These are phyloP conservation scores for Cairneyella variabilis DNA, from an alignment of 495 filamentous ascomycete genomes.

Conservation along the genomic window DNA sequence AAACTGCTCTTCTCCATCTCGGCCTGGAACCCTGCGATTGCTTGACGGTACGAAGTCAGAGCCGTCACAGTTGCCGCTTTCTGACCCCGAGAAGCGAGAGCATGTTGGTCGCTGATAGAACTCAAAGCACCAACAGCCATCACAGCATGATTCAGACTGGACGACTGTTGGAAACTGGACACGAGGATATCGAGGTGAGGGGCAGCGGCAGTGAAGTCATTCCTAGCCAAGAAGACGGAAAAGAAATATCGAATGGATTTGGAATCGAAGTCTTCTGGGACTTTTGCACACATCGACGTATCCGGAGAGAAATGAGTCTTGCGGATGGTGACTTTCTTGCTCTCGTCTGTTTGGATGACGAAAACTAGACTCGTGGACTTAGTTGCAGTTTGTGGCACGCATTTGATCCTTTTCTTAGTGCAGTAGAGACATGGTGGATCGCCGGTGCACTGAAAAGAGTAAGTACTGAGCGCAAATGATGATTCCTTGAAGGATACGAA, in stretches of 20 bases:
- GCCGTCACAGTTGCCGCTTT: neutral
- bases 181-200: neutral
- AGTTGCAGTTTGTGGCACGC: slow-evolving; percentile 1
- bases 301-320: too few species aligned
- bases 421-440: slow-evolving; percentile 16
- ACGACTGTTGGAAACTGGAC: slow-evolving; percentile 2
- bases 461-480: slow-evolving; percentile 1
- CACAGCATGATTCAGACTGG: slow-evolving; percentile 9
- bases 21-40: slow-evolving; percentile 1
- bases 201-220: slow-evolving; percentile 3
- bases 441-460: slow-evolving; percentile 15
- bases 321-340: too few species aligned
- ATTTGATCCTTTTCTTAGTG: slow-evolving; percentile 11
- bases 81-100: too few species aligned
- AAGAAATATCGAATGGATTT: slow-evolving; percentile 12
- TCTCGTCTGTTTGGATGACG: too few species aligned
- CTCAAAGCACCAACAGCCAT: slow-evolving; percentile 14
- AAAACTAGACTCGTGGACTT: neutral
- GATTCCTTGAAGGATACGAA: neutral
- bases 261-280: slow-evolving; percentile 1
- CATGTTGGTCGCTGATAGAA: neutral
- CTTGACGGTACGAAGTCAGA: slow-evolving; percentile 5
- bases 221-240: slow-evolving; percentile 6
- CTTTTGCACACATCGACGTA: too few species aligned
- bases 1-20: neutral